phyloP scores from a whole-genome alignment of 1,284 basidiomycete species.

The Afroboletus lepidellus region DNA sequence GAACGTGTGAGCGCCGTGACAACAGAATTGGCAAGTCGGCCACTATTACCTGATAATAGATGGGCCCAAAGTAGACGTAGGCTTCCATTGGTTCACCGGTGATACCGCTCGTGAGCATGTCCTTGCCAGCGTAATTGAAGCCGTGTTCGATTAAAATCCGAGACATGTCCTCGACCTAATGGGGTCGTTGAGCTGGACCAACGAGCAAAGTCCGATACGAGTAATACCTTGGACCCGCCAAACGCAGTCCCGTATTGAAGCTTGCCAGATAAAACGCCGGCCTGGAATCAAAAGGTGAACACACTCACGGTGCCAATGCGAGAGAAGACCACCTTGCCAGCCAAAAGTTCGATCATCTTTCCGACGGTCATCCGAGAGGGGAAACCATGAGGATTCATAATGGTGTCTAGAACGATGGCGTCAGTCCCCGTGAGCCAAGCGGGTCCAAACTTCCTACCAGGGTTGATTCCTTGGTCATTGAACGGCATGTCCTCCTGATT shows the following conservation, averaged over 20 bases:
- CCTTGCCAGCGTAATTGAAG: slow-evolving; percentile 97
- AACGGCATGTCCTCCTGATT: slow-evolving; percentile 99
- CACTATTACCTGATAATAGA: slow-evolving; percentile 86
- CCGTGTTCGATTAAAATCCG: slow-evolving; percentile 92
- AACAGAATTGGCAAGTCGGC: slow-evolving; percentile 2
- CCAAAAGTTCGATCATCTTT: slow-evolving; percentile 98
- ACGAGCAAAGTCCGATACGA: slow-evolving; percentile 1
- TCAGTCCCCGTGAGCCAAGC: slow-evolving; percentile 11
- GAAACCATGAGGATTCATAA: slow-evolving; percentile 99
- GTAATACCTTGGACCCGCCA: slow-evolving; percentile 85
- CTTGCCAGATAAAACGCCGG: slow-evolving; percentile 84
- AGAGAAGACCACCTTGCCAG: slow-evolving; percentile 75
- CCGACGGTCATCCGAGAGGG: slow-evolving; percentile 99
- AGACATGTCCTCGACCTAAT: slow-evolving; percentile 96
- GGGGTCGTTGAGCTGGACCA: slow-evolving; percentile 14
- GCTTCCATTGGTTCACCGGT: slow-evolving; percentile 96
- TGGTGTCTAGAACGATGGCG: slow-evolving; percentile 66
- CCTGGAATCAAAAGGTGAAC: slow-evolving; percentile 44
- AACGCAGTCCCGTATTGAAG: slow-evolving; percentile 96
- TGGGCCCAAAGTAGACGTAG: slow-evolving; percentile 98
- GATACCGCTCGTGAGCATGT: slow-evolving; percentile 97
- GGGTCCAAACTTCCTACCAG: slow-evolving; percentile 50
- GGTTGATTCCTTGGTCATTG: slow-evolving; percentile 94
- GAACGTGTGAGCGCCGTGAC: slow-evolving; percentile 15
- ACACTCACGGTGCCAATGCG: neutral